Percentiles rank a stretch among this genome's conserved stretches.
These are phyloP conservation scores for Aspergillus funiculosus DNA, from an alignment of 495 filamentous ascomycete genomes.

Conservation along the genomic window DNA sequence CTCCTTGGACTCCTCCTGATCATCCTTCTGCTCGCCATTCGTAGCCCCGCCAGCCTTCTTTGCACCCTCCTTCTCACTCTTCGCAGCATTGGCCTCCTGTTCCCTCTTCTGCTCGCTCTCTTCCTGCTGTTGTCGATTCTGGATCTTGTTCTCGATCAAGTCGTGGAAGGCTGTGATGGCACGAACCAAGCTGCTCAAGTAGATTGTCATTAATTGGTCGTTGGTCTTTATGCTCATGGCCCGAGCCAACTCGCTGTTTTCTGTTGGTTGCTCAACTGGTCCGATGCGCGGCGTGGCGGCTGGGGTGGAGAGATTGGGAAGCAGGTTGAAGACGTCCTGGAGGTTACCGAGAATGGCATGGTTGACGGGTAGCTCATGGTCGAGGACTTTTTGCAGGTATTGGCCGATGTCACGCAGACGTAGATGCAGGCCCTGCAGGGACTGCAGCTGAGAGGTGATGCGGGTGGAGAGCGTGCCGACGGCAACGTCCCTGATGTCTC, in stretches of 20 bases:
- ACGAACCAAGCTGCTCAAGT: constrained; percentile 89
- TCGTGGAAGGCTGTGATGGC: constrained; percentile 99
- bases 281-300: constrained; percentile 46
- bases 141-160: constrained; percentile 99
- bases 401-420: constrained; percentile 91
- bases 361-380: constrained; percentile 88
- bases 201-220: constrained; percentile 97
- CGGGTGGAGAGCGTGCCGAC: constrained; percentile 97
- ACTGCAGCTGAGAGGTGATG: constrained; percentile 96
- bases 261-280: constrained; percentile 42
- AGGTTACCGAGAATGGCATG: constrained; percentile 96
- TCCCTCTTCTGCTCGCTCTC: constrained; percentile 84
- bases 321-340: constrained; percentile 97
- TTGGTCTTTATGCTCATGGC: constrained; percentile 99
- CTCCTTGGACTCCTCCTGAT: constrained; percentile 59
- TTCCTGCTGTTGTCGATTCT: constrained; percentile 94
- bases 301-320: constrained; percentile 91
- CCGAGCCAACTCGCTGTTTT: constrained; percentile 76
- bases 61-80: constrained; percentile 57
- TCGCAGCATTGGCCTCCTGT: constrained; percentile 50
- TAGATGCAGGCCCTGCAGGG: constrained; percentile 90
- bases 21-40: constrained; percentile 60
- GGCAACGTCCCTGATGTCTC: constrained; percentile 95
- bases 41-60: constrained; percentile 54
- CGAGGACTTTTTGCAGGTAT: constrained; percentile 93